A percentile compares a stretch with the other conserved stretches of the same genome.
Conservation (phyloP, 176 grass and related monocot species). For the Lolium multiflorum region DNA sequence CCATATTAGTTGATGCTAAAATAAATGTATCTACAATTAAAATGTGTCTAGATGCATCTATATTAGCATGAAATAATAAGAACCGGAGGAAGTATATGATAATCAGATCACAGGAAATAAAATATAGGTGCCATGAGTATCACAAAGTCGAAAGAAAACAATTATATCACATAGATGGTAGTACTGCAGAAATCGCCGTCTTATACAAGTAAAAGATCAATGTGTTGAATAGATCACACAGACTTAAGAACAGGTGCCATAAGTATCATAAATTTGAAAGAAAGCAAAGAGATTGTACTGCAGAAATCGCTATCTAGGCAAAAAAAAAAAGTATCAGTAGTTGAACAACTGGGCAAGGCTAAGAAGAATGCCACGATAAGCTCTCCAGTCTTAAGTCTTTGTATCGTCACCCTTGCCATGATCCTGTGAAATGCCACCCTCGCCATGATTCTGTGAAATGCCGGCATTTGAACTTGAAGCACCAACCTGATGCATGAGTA, state of each 20-base stretch:
- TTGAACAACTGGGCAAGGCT: no score
- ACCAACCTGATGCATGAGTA: not conserved
- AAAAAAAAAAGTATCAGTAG: no score
- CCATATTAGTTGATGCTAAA: no score
- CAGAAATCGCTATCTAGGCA: no score
- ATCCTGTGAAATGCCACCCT: not conserved
- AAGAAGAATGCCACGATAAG: not conserved
- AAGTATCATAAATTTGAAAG: no score
- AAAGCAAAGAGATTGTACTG: no score
- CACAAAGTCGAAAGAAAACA: not conserved
- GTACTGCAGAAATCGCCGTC: not conserved
- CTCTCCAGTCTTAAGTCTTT: not conserved
- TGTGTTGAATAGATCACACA: no score
- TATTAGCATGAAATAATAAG: no score
- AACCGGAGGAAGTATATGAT: not conserved
- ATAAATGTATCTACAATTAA: no score
- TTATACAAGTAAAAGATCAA: not conserved
- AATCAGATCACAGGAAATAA: not conserved
- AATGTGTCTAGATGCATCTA: no score
- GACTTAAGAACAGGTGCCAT: no score
- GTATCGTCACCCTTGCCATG: no score
- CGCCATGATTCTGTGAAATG: not conserved
- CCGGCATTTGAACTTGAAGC: not conserved
- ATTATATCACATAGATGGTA: not conserved
- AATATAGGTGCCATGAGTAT: not conserved